Evolutionary conservation across 73 alveolate species (phyloP).

Genomic region (Uronychia setigera): DNA sequence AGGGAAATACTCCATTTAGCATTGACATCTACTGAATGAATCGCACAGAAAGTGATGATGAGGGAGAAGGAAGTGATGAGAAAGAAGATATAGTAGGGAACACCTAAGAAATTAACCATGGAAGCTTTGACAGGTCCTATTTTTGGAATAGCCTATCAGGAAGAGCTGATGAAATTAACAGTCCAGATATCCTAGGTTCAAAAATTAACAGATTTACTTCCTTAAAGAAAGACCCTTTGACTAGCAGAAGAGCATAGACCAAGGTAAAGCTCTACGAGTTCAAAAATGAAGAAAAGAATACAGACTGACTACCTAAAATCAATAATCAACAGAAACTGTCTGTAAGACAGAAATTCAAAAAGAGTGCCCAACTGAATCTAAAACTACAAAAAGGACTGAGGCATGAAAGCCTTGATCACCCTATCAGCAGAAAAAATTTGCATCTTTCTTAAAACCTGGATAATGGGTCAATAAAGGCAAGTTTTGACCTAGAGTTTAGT

Average conservation of each 20-base stretch:
- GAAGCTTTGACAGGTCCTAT: background rate
- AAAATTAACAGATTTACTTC: background rate
- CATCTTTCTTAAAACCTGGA: too few relatives aligned
- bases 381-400: background rate
- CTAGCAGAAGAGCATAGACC: background rate
- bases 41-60: background rate
- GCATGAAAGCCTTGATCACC: background rate
- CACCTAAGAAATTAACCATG: background rate
- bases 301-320: background rate
- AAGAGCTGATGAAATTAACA: background rate
- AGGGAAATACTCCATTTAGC: background rate
- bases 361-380: background rate
- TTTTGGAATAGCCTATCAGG: background rate
- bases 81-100: background rate
- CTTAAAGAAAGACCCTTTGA: background rate
- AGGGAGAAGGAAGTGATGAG: background rate
- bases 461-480: background rate
- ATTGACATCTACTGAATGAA: too few relatives aligned
- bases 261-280: slow-evolving; percentile 1
- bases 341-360: background rate
- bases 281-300: background rate
- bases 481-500: background rate
- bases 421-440: background rate
- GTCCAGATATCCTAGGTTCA: background rate
- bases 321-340: background rate